Conservation (phyloP, 2,329 filamentous ascomycete species). For the Aspergillus brunneoviolaceus region DNA sequence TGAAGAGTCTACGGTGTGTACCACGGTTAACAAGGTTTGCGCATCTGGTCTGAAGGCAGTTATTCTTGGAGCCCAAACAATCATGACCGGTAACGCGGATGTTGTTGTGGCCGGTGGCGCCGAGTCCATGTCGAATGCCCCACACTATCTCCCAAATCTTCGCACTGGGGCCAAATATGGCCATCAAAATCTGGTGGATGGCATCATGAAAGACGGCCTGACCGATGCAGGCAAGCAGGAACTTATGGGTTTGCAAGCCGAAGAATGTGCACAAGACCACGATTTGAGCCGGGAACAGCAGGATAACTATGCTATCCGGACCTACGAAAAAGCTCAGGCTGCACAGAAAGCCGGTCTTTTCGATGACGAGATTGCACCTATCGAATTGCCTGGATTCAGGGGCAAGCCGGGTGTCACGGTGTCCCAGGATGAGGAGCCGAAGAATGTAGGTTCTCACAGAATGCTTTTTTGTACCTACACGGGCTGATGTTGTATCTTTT, state of each 20-base stretch:
- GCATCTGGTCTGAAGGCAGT: slow-evolving; percentile 93
- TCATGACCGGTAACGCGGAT: slow-evolving; percentile 91
- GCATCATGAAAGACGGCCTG: slow-evolving; percentile 89
- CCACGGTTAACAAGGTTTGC: slow-evolving; percentile 98
- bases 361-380: slow-evolving; percentile 79
- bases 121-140: slow-evolving; percentile 98
- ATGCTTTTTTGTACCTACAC: background rate
- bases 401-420: slow-evolving; percentile 83
- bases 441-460: slow-evolving; percentile 62
- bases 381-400: slow-evolving; percentile 82
- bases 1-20: slow-evolving; percentile 74
- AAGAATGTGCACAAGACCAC: slow-evolving; percentile 88
- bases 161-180: slow-evolving; percentile 92
- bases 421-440: slow-evolving; percentile 89
- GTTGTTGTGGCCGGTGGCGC: slow-evolving; percentile 91
- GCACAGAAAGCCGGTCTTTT: slow-evolving; percentile 81
- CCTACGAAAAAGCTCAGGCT: slow-evolving; percentile 89
- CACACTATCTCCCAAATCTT: slow-evolving; percentile 88
- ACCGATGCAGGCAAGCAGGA: slow-evolving; percentile 89
- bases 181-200: slow-evolving; percentile 83
- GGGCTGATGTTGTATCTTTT: background rate
- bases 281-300: slow-evolving; percentile 78
- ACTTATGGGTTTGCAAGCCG: slow-evolving; percentile 91
- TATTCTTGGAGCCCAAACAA: slow-evolving; percentile 91
- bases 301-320: slow-evolving; percentile 93